Percentiles rank a stretch among this genome's conserved stretches.
Conservation (phyloP, 108 stramenopile genomes). For the Skeletonema tropicum region DNA sequence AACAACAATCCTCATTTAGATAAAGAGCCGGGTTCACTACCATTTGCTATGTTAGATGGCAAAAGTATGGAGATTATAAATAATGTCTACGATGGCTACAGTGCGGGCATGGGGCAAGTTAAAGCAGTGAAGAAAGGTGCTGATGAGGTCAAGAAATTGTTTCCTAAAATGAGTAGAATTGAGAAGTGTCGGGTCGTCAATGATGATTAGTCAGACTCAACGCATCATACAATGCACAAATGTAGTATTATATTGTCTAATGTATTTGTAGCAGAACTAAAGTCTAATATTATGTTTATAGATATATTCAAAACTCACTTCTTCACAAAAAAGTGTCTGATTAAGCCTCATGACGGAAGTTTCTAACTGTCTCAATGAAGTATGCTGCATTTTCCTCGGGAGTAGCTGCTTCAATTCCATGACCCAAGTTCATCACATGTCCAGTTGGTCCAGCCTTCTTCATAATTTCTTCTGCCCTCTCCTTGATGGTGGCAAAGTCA, state of each 20-base stretch:
- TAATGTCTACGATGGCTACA: constrained; percentile 37
- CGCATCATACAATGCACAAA: no score
- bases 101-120: constrained; percentile 42
- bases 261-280: not conserved
- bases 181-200: constrained; percentile 46
- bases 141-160: constrained; percentile 35
- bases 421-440: constrained; percentile 98
- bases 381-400: constrained; percentile 94
- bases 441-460: constrained; percentile 87
- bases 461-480: constrained; percentile 93
- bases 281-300: not conserved
- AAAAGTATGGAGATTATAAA: constrained; percentile 38
- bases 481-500: constrained; percentile 90
- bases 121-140: constrained; percentile 37
- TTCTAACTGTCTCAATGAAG: constrained; percentile 95
- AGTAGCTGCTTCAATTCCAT: constrained; percentile 97
- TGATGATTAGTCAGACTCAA: not conserved
- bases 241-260: no score
- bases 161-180: constrained; percentile 50
- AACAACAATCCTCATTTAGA: constrained; percentile 31
- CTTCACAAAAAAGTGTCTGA: not conserved
- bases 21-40: constrained; percentile 42
- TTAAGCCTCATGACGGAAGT: constrained; percentile 82
- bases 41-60: constrained; percentile 37
- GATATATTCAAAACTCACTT: constrained; percentile 7